Conservation (phyloP, 148 eudicot genomes). For the Fallopia convolvulus region DNA sequence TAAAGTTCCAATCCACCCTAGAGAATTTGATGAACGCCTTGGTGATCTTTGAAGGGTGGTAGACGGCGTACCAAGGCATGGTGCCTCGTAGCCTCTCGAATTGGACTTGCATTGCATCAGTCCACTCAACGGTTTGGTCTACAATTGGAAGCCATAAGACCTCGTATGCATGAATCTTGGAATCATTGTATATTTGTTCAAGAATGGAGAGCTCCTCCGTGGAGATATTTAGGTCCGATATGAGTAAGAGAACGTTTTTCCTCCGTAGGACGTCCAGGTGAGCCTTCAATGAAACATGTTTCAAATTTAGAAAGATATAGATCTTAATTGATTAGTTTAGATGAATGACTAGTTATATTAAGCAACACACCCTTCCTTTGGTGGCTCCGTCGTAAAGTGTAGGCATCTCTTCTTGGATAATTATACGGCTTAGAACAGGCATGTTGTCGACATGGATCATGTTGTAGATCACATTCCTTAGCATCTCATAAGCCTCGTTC, state of each 20-base stretch:
- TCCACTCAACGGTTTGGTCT: slow-evolving; percentile 35
- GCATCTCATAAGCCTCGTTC: slow-evolving; percentile 27
- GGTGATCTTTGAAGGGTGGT: slow-evolving; percentile 38
- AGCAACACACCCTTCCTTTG: slow-evolving; percentile 8
- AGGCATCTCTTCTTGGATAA: slow-evolving; percentile 38
- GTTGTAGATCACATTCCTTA: slow-evolving; percentile 25
- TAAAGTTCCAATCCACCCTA: slow-evolving; percentile 45
- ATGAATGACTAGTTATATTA: not conserved
- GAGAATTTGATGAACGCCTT: slow-evolving; percentile 38
- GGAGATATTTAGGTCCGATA: slow-evolving; percentile 52
- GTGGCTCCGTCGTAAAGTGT: slow-evolving; percentile 44
- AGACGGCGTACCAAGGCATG: slow-evolving; percentile 59
- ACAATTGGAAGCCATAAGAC: slow-evolving; percentile 54
- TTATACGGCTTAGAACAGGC: slow-evolving; percentile 36
- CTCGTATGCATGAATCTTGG: slow-evolving; percentile 39
- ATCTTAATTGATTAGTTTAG: too few species aligned
- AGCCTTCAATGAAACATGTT: slow-evolving; percentile 17
- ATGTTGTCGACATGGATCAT: slow-evolving; percentile 58
- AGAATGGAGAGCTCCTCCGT: slow-evolving; percentile 56
- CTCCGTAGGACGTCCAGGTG: slow-evolving; percentile 39
- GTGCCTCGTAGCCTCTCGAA: slow-evolving; percentile 37
- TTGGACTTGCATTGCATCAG: slow-evolving; percentile 23
- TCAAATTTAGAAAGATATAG: not conserved
- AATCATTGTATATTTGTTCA: slow-evolving; percentile 50
- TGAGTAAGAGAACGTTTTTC: slow-evolving; percentile 54